These are phyloP conservation scores for Colletotrichum eremochloae DNA, from an alignment of 2,329 filamentous ascomycete species.

Conservation along the genomic window DNA sequence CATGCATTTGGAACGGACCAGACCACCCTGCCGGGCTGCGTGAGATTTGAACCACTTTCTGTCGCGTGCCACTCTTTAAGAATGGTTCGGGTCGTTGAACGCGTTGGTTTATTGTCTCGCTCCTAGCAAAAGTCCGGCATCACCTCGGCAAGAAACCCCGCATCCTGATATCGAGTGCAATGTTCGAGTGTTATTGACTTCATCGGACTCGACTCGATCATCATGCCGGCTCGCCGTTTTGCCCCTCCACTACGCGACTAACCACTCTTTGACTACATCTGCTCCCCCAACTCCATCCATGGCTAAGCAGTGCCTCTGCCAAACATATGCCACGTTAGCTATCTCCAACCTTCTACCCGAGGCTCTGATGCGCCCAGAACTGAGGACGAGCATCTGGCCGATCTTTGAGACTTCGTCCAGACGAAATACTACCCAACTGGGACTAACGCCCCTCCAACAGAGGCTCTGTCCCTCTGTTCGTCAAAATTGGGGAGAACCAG, in stretches of 20 bases:
- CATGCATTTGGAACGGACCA: too few species aligned
- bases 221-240: not conserved
- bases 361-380: not conserved
- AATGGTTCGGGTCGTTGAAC: not conserved
- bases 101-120: not conserved
- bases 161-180: not conserved
- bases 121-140: not conserved
- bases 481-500: not conserved
- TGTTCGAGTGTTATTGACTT: not conserved
- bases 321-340: not conserved
- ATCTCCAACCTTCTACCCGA: not conserved
- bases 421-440: not conserved
- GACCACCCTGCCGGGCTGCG: too few species aligned
- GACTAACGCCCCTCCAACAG: not conserved
- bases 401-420: too few species aligned
- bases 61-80: too few species aligned
- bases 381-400: not conserved
- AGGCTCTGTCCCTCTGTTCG: too few species aligned
- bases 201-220: slow-evolving; percentile 6
- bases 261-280: not conserved
- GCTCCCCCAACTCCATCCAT: not conserved
- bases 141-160: not conserved
- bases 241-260: not conserved
- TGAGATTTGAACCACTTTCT: too few species aligned
- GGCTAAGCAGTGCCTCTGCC: not conserved